Conservation (phyloP, 2,329 filamentous ascomycete genomes). For the Xylariaceae sp. region DNA sequence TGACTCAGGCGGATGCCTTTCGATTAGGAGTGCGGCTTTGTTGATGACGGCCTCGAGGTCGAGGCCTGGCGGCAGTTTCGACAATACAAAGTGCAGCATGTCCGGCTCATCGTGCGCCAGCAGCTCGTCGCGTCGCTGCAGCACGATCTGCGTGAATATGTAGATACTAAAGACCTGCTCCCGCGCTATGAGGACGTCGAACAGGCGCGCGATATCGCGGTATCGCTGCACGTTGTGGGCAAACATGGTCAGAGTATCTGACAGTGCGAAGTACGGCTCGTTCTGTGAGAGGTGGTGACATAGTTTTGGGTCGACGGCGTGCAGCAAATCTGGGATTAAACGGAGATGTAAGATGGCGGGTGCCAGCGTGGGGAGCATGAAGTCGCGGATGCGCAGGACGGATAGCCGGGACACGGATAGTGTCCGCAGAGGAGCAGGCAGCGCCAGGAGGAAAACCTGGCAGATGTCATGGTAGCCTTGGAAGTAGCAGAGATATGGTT, state of each 20-base stretch:
- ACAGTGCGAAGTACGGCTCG: conserved; percentile 86
- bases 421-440: conserved; percentile 57
- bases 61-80: conserved; percentile 76
- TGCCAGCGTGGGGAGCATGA: conserved; percentile 85
- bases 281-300: conserved; percentile 69
- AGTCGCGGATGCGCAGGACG: conserved; percentile 85
- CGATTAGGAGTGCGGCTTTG: conserved; percentile 58
- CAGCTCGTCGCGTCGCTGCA: conserved; percentile 76
- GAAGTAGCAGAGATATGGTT: conserved; percentile 89
- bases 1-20: conserved; percentile 62
- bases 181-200: conserved; percentile 82
- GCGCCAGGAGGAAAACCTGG: conserved; percentile 85
- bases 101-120: conserved; percentile 78
- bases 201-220: conserved; percentile 79
- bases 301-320: conserved; percentile 64
- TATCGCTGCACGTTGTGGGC: conserved; percentile 93
- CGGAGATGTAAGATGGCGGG: conserved; percentile 81
- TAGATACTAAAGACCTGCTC: conserved; percentile 89
- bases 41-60: conserved; percentile 73
- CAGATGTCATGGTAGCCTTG: conserved; percentile 99
- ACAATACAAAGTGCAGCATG: conserved; percentile 83
- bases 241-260: conserved; percentile 92
- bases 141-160: conserved; percentile 82
- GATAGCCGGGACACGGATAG: conserved; percentile 74
- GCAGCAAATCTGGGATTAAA: conserved; percentile 76